Conservation (phyloP, 108 stramenopile species). For the Cyclotella sp. region DNA sequence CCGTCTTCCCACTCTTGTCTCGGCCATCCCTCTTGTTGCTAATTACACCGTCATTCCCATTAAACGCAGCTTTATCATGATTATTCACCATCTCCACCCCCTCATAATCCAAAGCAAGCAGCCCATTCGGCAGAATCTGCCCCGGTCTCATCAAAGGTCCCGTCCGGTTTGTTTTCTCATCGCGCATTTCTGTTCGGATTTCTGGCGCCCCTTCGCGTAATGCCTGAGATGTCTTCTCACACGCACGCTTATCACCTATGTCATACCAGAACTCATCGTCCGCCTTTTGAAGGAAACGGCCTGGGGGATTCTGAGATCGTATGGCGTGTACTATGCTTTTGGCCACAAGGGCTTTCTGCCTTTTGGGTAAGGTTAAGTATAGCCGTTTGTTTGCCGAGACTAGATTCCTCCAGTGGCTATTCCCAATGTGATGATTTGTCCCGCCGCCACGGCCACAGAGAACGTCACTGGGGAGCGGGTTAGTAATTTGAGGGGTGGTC, state of each 20-base stretch:
- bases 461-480: conserved; percentile 33
- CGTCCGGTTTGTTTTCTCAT: conserved; percentile 9
- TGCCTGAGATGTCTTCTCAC: conserved; percentile 76
- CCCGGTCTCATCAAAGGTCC: not conserved
- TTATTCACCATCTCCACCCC: no score
- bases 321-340: conserved; percentile 71
- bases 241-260: conserved; percentile 72
- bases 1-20: not conserved
- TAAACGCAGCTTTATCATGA: not conserved
- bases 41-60: not conserved
- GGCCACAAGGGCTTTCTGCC: conserved; percentile 75
- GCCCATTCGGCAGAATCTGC: conserved; percentile 12
- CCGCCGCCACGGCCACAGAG: conserved; percentile 57
- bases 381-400: conserved; percentile 79
- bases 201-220: conserved; percentile 79
- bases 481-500: not conserved
- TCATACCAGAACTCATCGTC: conserved; percentile 62
- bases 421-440: conserved; percentile 60
- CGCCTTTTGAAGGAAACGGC: conserved; percentile 63
- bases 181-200: conserved; percentile 60
- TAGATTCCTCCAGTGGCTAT: conserved; percentile 72
- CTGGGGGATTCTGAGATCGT: conserved; percentile 66
- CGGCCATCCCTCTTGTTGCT: not conserved
- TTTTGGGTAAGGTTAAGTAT: conserved; percentile 74
- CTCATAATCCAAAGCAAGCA: conserved; percentile 15